Evolutionary conservation across 2,329 filamentous ascomycete genomes (phyloP), one percentile per base, ranked within the genome.

Genomic region (Bretziella fagacearum): DNA sequence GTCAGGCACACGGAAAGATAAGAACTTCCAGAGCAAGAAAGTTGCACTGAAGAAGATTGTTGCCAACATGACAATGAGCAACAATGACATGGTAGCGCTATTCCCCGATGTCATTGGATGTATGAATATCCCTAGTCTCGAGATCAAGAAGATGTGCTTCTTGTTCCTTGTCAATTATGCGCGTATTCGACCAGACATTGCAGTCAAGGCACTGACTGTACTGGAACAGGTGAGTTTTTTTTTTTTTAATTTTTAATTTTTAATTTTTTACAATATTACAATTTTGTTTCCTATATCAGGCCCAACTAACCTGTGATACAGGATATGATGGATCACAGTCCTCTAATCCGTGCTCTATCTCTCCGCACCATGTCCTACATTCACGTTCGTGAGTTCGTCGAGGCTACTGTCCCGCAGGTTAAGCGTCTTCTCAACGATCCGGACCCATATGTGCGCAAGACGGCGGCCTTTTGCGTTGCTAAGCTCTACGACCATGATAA

Each of bases 81-180:
- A 98, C 67, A 98, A 96, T 60, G 91, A 98, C 63, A 98, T 98
- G 91, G 82, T 96, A 47, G 86, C 85, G 32, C 70, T 98, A 45
- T 98, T 98, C 56, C 86, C 89, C 15, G 91, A 98, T 60, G 82
- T 98, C 51, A 84, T 98, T 56, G 79, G 71, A 53, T 96, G 89
- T 69, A 98, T 98, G 91, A 78, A 84, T 56, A 84, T 98, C 52
- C 81, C 80, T 45, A 93, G 83, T 57, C 67, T 98, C 61, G 91
- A 98, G 65, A 95, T 98, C 65, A 98, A 98, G 74, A 98, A 98
- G 72, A 98, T 98, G 91, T 96, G 91, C 65, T 98, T 96, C 61
- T 68, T 98, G 52, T 98, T 93, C 62, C 67, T 98, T 51, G 91
- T 96, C 60, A 96, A 98, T 65, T 98, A 98, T 62, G 84, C 91